Percentiles rank a stretch among this genome's conserved stretches.
Conservation (phyloP, 306 rosid species). For the Pyrus betulifolia region DNA sequence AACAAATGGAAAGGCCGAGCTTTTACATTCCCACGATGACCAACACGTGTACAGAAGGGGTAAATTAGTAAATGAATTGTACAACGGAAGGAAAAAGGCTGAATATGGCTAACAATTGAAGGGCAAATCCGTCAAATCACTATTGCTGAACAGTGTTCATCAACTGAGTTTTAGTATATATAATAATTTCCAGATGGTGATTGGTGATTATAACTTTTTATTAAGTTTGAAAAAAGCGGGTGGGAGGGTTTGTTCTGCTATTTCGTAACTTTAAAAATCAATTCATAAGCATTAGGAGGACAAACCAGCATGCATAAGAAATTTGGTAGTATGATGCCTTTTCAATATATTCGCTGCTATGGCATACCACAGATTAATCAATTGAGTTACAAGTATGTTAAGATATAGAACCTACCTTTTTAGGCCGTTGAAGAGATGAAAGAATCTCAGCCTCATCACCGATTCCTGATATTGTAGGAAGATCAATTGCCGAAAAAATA, state of each 20-base stretch:
- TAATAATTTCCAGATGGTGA: neutral
- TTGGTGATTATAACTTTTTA: neutral
- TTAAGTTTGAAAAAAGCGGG: neutral
- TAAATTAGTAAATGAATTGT: too few relatives aligned
- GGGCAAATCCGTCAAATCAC: too few relatives aligned
- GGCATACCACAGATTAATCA: conserved; percentile 1
- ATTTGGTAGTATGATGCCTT: neutral
- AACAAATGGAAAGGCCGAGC: too few relatives aligned
- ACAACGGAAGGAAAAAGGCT: too few relatives aligned
- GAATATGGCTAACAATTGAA: too few relatives aligned
- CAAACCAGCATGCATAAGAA: neutral
- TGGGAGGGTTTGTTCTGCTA: neutral
- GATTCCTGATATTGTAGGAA: conserved; percentile 84
- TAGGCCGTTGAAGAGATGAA: conserved; percentile 94
- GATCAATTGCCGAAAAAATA: conserved; percentile 75
- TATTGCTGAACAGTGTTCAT: too few relatives aligned
- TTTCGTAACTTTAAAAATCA: neutral
- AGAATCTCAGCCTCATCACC: conserved; percentile 96
- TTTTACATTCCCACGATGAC: too few relatives aligned
- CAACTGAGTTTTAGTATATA: too few relatives aligned
- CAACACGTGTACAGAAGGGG: too few relatives aligned
- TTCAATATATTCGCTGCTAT: neutral
- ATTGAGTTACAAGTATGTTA: neutral
- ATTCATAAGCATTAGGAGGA: neutral
- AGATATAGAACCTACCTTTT: conserved; percentile 49